phyloP scores from a whole-genome alignment of 2,329 filamentous ascomycete genomes.

The Xylariaceae sp. region DNA sequence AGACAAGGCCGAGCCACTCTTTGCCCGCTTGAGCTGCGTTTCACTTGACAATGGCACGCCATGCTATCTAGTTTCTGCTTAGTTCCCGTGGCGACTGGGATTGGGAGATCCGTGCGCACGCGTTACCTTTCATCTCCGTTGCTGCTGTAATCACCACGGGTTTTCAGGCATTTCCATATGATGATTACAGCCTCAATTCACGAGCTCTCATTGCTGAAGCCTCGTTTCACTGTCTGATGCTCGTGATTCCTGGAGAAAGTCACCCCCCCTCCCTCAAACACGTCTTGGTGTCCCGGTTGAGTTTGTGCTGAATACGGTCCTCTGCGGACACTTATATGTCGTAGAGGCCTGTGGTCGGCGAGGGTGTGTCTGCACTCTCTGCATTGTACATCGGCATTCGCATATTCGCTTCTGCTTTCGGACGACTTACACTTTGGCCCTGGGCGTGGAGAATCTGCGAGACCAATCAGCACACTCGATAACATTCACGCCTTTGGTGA shows the following conservation, averaged over 20 bases:
- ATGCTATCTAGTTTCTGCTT: not conserved
- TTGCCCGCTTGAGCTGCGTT: not conserved
- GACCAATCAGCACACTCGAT: constrained; percentile 9
- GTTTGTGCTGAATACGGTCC: not conserved
- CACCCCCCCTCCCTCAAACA: not conserved
- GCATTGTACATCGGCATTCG: constrained; percentile 7
- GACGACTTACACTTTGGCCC: constrained; percentile 14
- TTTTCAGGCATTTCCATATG: too few relatives aligned
- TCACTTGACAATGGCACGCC: not conserved
- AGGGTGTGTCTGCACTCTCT: not conserved
- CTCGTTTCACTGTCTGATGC: not conserved
- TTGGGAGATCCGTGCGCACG: constrained; percentile 3
- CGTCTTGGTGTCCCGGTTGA: not conserved
- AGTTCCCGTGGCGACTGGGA: not conserved
- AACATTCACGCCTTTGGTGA: constrained; percentile 16
- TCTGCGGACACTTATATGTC: not conserved
- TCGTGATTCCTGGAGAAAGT: not conserved
- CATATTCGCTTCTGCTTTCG: constrained; percentile 6
- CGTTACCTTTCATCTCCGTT: not conserved
- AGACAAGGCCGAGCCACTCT: not conserved
- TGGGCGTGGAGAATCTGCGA: constrained; percentile 16
- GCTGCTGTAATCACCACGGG: constrained; percentile 1
- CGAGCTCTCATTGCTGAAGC: constrained; percentile 1
- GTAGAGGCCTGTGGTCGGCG: not conserved
- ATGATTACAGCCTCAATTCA: not conserved